Base-by-base conservation (phyloP, 176 grass and related monocot genomes). In the Aegilops tauschii region DNA sequence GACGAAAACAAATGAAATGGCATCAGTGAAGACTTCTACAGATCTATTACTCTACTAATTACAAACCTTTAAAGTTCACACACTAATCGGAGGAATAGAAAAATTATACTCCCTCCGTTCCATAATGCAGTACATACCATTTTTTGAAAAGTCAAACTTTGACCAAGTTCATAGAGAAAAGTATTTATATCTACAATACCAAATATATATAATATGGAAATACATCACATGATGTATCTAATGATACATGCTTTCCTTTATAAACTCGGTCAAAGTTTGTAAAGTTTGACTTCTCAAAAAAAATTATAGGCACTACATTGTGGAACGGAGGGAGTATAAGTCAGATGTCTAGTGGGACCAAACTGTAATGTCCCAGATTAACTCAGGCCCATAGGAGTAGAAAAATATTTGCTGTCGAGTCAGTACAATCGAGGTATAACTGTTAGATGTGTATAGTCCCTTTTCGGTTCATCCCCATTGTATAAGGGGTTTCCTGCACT, bases 21-120 rank as follows among this genome's bases (percentile, higher is more conserved):
- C 28, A 86, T 82, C 62, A 90, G 87, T 80, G 66, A 66, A 64
- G 64, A 83, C 76, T 42, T 42, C 31, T 54, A 73, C 49, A 73
- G 44, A 76, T 50, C 49, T 76, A 76, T 47, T 76, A 76, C 68
- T 70, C 35, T n/a, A n/a, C 34, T 21, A 17, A 4, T 37, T 70
- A 39, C 34, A 70, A 36, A 18, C 17, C 36, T 20, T 6, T 70
- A 35, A 70, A 70, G 21, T 70, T 37, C 68, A 4, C 34, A 36
- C 68, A 32, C 36, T 70, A 70, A n/a, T 70, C 18, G 32, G 66
- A 34, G 18, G 4, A 36, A 69, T 6, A 9, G 18, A 36, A 37
- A 36, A 66, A 13, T 30, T 31, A 66, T 65, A 17, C 14, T 52
- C 49, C 14, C 50, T 54, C 50, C 5, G 2, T 54, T 54, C 50